Evolutionary conservation across 805 yeast genomes (phyloP).

Genomic region (Yarrowia sp.): DNA sequence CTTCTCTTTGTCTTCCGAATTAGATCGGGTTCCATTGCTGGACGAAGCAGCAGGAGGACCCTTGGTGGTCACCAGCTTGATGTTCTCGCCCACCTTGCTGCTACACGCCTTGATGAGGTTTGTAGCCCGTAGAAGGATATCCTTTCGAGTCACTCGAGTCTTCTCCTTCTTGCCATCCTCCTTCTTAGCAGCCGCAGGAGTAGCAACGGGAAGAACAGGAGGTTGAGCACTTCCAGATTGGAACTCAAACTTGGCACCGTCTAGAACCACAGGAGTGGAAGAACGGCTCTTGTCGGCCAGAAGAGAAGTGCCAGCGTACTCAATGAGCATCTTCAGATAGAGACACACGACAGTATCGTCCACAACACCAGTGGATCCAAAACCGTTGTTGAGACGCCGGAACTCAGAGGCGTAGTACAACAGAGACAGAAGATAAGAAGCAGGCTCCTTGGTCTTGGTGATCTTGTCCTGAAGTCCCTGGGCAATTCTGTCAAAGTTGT

Average conservation of each 20-base stretch:
- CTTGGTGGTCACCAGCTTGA: slow-evolving; percentile 25
- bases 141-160: slow-evolving; percentile 34
- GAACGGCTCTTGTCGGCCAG: slow-evolving; percentile 28
- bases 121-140: slow-evolving; percentile 25
- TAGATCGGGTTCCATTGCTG: slow-evolving; percentile 6
- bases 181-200: slow-evolving; percentile 19
- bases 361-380: slow-evolving; percentile 74
- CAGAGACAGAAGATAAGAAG: slow-evolving; percentile 43
- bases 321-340: slow-evolving; percentile 58
- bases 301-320: slow-evolving; percentile 14
- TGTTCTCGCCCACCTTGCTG: slow-evolving; percentile 27
- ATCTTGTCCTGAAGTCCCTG: slow-evolving; percentile 55
- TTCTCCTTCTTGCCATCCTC: slow-evolving; percentile 37
- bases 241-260: slow-evolving; percentile 18
- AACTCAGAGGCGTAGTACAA: slow-evolving; percentile 56
- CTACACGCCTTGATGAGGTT: slow-evolving; percentile 33
- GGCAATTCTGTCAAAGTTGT: slow-evolving; percentile 52
- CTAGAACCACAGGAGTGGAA: slow-evolving; percentile 17
- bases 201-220: background rate
- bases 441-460: slow-evolving; percentile 40
- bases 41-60: slow-evolving; percentile 24
- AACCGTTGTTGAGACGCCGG: slow-evolving; percentile 77
- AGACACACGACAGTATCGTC: slow-evolving; percentile 75
- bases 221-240: slow-evolving; percentile 9
- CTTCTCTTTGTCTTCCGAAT: slow-evolving; percentile 21